Base-by-base conservation (phyloP, 2,329 filamentous ascomycete genomes). In the Xylariaceae sp. region DNA sequence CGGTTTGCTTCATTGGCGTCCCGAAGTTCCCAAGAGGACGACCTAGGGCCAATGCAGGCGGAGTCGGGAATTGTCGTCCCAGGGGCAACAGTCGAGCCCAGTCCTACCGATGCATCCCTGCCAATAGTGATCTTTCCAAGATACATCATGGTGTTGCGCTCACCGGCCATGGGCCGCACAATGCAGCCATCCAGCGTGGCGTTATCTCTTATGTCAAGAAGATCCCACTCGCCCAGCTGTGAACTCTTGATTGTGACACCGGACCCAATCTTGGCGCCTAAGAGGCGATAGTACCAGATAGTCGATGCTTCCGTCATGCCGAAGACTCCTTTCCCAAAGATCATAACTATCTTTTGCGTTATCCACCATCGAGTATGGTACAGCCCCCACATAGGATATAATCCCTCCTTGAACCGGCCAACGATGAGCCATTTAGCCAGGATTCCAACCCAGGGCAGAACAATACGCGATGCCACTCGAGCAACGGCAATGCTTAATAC, bases 281-380 rank as follows among this genome's bases (percentile, higher is more conserved):
- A 73, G 0, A 81, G 64, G 3, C 79, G 76, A 55, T 74, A 78
- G 66, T 82, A 84, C 0, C 77, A 54, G 7, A 73, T 63, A 4
- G 71, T 66, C 0, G 73, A 74, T 27, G 58, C 68, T 40, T 79
- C 73, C 37, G 69, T 72, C 43, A 68, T 55, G 18, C 63, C 65
- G 55, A 81, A 82, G 26, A 77, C 52, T 1, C 80, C 80, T 51
- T 71, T 73, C 13, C 80, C 81, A 50, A 73, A 74, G 10, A 82
- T 68, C 29, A 73, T 72, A 3, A 80, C 70, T 16, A 76, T 75
- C 68, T 84, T 84, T 62, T 84, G 76, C 1, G 77, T 75, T 49
- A 84, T 59, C 81, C 81, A 84, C 81, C 81, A 84, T 7, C 79
- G 73, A 0, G 79, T 83, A 63, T 84, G 81, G 60, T 83, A 84